Evolutionary conservation across 1,139 yeast genomes (phyloP).

Genomic region (Wickerhamomyces sp.): DNA sequence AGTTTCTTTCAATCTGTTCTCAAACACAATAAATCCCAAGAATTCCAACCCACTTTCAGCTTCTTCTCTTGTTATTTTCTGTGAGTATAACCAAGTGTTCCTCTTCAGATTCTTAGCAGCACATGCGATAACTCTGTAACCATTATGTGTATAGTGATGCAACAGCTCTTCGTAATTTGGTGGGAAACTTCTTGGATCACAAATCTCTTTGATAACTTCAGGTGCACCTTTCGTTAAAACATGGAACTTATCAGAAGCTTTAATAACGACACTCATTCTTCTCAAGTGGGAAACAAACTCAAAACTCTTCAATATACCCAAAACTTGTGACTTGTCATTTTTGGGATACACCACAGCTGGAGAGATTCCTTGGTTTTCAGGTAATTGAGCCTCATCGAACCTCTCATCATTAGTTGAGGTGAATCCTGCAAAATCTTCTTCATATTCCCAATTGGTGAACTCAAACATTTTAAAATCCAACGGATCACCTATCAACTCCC

Average conservation of each 20-base stretch:
- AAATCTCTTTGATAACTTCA: slow-evolving; percentile 81
- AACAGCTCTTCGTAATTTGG: slow-evolving; percentile 65
- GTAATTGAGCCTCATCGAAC: slow-evolving; percentile 31
- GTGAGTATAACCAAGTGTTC: slow-evolving; percentile 37
- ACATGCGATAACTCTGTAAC: slow-evolving; percentile 93
- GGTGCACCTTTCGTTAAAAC: slow-evolving; percentile 95
- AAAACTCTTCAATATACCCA: slow-evolving; percentile 63
- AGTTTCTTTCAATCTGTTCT: slow-evolving; percentile 74
- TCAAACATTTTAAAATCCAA: slow-evolving; percentile 89
- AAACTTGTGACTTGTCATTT: slow-evolving; percentile 25
- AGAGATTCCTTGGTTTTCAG: slow-evolving; percentile 36
- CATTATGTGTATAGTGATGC: slow-evolving; percentile 84
- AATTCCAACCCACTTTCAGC: slow-evolving; percentile 68
- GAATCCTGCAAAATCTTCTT: slow-evolving; percentile 52
- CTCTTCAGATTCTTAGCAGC: slow-evolving; percentile 57
- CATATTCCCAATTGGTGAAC: slow-evolving; percentile 71
- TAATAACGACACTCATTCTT: slow-evolving; percentile 82
- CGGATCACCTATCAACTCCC: slow-evolving; percentile 86
- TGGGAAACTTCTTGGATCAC: slow-evolving; percentile 69
- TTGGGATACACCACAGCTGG: slow-evolving; percentile 47
- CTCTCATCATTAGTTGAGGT: slow-evolving; percentile 30
- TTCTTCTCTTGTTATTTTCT: slow-evolving; percentile 48
- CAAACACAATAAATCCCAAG: slow-evolving; percentile 87
- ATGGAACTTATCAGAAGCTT: slow-evolving; percentile 33
- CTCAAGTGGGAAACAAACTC: slow-evolving; percentile 83